Evolutionary conservation across 345 rosid species (phyloP), one percentile per base, ranked within the genome.

Genomic region (Hevea brasiliensis): DNA sequence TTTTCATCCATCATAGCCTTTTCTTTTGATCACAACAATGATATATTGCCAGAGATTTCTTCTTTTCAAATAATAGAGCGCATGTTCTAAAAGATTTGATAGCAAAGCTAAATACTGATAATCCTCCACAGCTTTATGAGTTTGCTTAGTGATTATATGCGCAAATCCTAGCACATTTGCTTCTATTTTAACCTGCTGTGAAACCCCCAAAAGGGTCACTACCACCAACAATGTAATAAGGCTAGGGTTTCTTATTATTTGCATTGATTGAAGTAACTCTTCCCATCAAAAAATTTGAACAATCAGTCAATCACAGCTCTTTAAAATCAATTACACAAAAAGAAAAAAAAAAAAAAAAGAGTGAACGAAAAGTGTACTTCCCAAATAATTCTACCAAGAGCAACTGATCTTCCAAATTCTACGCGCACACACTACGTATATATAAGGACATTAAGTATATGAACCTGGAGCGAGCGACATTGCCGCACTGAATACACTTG

Each of bases 391-490:
- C n/a, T n/a, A n/a, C n/a, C n/a, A n/a, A n/a, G n/a, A n/a, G n/a
- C n/a, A n/a, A n/a, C n/a, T n/a, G n/a, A n/a, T n/a, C n/a, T n/a
- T n/a, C n/a, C n/a, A n/a, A n/a, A n/a, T n/a, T n/a, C n/a, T n/a
- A n/a, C n/a, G n/a, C 18, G 6, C 42, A 44, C 14, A 21, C 6
- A 41, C 37, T 63, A 44, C 15, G 24, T 9, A 44, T n/a, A 12
- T 7, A 44, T 3, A 6, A 11, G 48, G 6, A 42, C 48, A 21
- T 20, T 15, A 13, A 13, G 68, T 45, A 12, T 70, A 27, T 58
- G 23, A 76, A 86, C 99, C 97, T 89, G 72, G 99, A 95, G 61
- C 99, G 97, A 73, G 98, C 98, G 69, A 95, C 98, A 81, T 95
- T 92, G 77, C 98, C 98, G 65, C 99, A 93, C 80, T 89, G 94